Conservation (phyloP, 2,329 filamentous ascomycete genomes). For the Alternaria sp. region DNA sequence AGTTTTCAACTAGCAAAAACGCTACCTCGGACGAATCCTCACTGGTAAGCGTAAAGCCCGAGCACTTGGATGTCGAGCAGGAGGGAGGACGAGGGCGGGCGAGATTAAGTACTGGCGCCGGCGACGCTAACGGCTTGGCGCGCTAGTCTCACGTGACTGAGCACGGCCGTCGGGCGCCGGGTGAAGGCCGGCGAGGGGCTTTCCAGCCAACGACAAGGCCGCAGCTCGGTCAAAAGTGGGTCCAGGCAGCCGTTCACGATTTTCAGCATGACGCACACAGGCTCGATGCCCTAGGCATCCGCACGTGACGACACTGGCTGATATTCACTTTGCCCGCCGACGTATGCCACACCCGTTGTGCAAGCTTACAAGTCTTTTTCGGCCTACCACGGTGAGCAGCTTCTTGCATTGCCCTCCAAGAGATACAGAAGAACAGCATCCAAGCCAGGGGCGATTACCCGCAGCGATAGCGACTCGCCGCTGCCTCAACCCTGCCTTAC, state of each 20-base stretch:
- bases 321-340: background rate
- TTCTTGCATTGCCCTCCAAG: background rate
- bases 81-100: slow-evolving; percentile 15
- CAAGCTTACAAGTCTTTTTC: background rate
- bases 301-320: background rate
- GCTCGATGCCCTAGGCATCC: background rate
- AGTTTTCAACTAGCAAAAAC: slow-evolving; percentile 94
- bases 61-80: slow-evolving; percentile 60
- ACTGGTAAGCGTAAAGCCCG: slow-evolving; percentile 83
- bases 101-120: slow-evolving; percentile 13
- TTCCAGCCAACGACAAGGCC: background rate
- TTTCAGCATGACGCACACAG: background rate
- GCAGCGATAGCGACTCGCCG: background rate
- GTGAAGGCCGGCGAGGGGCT: background rate
- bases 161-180: background rate
- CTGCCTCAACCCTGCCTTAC: background rate
- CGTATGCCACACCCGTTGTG: background rate
- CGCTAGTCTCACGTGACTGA: slow-evolving; percentile 30
- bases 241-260: slow-evolving; percentile 10
- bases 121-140: slow-evolving; percentile 25
- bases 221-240: background rate
- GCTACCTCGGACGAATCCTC: slow-evolving; percentile 87
- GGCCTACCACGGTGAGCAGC: background rate
- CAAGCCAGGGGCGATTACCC: background rate
- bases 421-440: background rate